Evolutionary conservation across 768 basidiomycete species (phyloP), one percentile per base, ranked within the genome.

Genomic region (Rhizopogon vesiculosus): DNA sequence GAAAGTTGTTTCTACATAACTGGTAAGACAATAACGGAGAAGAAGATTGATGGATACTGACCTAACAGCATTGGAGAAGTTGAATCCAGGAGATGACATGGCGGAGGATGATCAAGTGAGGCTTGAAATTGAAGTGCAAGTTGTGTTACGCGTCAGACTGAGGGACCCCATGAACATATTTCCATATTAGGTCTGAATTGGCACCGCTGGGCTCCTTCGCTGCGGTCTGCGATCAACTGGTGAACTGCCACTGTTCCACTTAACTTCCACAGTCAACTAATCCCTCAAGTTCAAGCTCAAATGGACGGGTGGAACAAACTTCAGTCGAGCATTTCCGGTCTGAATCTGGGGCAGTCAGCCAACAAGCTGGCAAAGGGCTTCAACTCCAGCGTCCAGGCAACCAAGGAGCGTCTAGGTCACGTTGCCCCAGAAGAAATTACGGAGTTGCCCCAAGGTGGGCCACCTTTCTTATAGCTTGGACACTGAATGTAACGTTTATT

Each of bases 381-480:
- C 74, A 86, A 78, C 64, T 87, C 86, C 22, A 86, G 85, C 62
- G 84, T 93, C 3, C 92, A 94, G 72, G 91, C 91, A 2, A 92
- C 92, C 22, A 82, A 74, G 66, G 96, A 98, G 72, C 80, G 89
- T 48, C 77, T 98, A 3, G 96, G 96, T 19, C 89, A 94, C n/a
- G 83, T 96, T 55, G 81, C 91, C 3, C 80, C 88, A 5, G 93
- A 93, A 60, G 97, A 97, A 62, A 94, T 98, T 66, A 98, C 96
- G 7, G 97, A 98, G 73, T 80, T 93, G 50, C 90, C 91, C 25
- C 87, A 91, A 74, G 93, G 91, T 88, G 28, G n/a, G 72, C 67
- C 19, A 38, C 13, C 46, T 35, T 7, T 19, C 5, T 16, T 16
- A 22, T 22, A 49, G 15, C 13, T 35, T 22, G 15, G 15, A 49